A percentile compares a stretch with the other conserved stretches of the same genome.
These are phyloP conservation scores for Daedalea quercina DNA, from an alignment of 768 basidiomycete genomes.

Conservation along the genomic window DNA sequence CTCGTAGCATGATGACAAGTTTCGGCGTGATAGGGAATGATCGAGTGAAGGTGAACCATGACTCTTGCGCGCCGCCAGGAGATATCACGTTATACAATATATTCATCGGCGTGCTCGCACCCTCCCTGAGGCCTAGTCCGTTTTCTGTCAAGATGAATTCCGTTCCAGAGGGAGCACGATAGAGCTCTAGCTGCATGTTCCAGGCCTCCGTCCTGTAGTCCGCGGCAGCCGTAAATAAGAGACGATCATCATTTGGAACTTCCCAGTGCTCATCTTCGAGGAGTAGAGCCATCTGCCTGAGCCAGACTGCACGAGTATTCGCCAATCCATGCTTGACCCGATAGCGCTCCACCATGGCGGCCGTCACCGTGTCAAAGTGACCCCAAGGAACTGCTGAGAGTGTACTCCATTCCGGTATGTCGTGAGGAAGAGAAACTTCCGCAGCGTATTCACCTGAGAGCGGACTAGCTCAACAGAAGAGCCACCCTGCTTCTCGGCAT, in stretches of 20 bases:
- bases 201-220: slow-evolving; percentile 1
- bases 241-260: not conserved
- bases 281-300: not conserved
- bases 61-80: not conserved
- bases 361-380: not conserved
- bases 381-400: not conserved
- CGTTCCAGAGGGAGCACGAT: not conserved
- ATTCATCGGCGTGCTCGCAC: not conserved
- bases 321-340: not conserved
- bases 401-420: not conserved
- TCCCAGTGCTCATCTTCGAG: slow-evolving; percentile 2
- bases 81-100: not conserved
- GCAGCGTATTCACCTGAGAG: slow-evolving; percentile 1
- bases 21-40: not conserved
- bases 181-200: slow-evolving; percentile 4
- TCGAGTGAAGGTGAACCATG: not conserved
- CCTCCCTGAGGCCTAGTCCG: slow-evolving; percentile 1
- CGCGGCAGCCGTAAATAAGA: not conserved
- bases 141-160: slow-evolving; percentile 4
- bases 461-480: not conserved
- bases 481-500: not conserved
- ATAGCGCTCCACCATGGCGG: not conserved
- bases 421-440: slow-evolving; percentile 6
- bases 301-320: slow-evolving; percentile 4
- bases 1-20: not conserved